Evolutionary conservation across 2,329 filamentous ascomycete genomes (phyloP).

Genomic region (Beauveria rudraprayagi): DNA sequence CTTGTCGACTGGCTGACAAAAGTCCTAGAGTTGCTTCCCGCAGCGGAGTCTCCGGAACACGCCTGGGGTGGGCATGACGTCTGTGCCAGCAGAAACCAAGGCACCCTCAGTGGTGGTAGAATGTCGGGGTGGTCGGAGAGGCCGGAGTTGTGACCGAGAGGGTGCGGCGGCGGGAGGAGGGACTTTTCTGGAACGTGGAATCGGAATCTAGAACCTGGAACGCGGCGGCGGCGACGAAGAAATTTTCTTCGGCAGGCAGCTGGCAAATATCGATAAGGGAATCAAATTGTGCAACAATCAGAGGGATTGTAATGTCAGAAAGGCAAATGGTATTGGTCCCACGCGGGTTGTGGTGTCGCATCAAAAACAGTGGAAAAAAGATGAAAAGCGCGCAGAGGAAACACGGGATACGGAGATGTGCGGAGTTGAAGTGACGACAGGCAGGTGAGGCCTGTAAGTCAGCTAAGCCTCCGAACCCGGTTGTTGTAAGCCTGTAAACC

Average conservation of each 20-base stretch:
- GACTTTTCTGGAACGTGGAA: background rate
- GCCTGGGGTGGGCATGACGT: background rate
- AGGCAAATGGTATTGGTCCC: no score
- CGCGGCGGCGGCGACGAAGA: background rate
- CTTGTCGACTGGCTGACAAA: background rate
- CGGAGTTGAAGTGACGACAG: background rate
- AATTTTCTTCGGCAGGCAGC: no score
- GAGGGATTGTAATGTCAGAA: no score
- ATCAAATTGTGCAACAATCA: no score
- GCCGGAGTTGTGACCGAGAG: background rate
- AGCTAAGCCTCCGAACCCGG: background rate
- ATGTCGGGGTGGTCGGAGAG: background rate
- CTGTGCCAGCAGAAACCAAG: background rate
- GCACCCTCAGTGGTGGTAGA: background rate
- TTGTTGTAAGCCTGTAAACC: background rate
- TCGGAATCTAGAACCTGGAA: background rate
- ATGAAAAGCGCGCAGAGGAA: background rate
- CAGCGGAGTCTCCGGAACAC: background rate
- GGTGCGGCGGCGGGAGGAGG: background rate
- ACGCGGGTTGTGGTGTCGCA: no score
- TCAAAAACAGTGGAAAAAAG: no score
- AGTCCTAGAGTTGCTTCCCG: background rate
- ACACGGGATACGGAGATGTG: background rate
- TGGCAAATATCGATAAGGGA: no score
- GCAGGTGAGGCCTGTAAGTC: background rate